Base-by-base conservation (phyloP, 257 asterid genomes). In the Coffea canephora region DNA sequence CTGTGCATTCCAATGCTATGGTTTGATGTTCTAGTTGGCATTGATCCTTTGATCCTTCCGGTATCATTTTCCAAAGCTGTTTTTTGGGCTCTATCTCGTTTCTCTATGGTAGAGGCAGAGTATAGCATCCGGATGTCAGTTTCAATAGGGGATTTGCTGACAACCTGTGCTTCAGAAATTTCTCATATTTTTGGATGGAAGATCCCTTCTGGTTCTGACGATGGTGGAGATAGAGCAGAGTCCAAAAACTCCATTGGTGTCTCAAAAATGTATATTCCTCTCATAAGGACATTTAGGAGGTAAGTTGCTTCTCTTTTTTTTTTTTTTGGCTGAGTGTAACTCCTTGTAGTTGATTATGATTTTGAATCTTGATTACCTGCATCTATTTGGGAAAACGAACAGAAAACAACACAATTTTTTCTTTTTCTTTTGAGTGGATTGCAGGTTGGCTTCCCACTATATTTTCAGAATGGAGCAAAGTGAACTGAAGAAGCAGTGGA, bases 1-100 rank as follows among this genome's bases (percentile, higher is more conserved):
- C 89, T 95, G 97, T 95, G 99, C 87, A 89, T 88, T 83, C 99
- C 99, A 45, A 93, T 92, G 97, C 86, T 95, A 89, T 95, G 99
- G 99, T 91, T 87, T 87, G 97, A 92, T 85, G 97, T 93, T 78
- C 87, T 95, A 76, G 96, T 91, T 86, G 97, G 93, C 84, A 88
- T 88, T 62, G 97, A 92, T 85, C 97, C 95, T 12, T 70, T 79
- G 81, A 71, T 87, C 54, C 95, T 95, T 72, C 99, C 99, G 54
- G 64, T 89, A 79, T 87, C 97, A 73, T 93, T 95, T 79, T 85
- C 95, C 79, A 95, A 95, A 88, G 92, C 97, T 80, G 97, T 91
- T 57, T 85, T 95, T 81, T 95, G 98, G 99, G 94, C 95, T 36
- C 79, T 91, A 74, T 92, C 99, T 76, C 97, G 87, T 79, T 91